Conservation (phyloP, 768 basidiomycete genomes). For the Rhizopogon vinicolor region DNA sequence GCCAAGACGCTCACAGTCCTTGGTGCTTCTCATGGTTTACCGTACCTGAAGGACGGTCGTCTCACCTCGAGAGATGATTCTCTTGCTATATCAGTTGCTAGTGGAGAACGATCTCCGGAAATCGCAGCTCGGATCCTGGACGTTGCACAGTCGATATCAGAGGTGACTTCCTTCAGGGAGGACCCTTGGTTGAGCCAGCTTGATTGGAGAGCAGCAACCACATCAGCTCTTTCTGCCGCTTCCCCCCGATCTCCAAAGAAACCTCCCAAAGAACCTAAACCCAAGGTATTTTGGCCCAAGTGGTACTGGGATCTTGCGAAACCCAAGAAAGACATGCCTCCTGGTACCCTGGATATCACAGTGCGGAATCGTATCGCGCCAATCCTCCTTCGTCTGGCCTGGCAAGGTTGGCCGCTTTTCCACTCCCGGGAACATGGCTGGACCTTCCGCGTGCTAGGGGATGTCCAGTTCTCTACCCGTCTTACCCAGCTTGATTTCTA, state of each 20-base stretch:
- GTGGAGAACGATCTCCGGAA: slow-evolving; percentile 33
- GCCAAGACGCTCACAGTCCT: slow-evolving; percentile 43
- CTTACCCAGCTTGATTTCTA: slow-evolving; percentile 50
- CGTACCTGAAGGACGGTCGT: slow-evolving; percentile 37
- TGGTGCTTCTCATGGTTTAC: slow-evolving; percentile 40
- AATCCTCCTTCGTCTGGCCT: slow-evolving; percentile 79
- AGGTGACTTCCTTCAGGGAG: slow-evolving; percentile 14
- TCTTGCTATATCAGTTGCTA: slow-evolving; percentile 44
- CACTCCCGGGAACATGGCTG: slow-evolving; percentile 87
- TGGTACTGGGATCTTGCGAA: slow-evolving; percentile 93
- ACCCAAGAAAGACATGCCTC: slow-evolving; percentile 61
- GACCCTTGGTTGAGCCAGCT: slow-evolving; percentile 64
- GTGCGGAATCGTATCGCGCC: slow-evolving; percentile 80
- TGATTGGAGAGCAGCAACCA: slow-evolving; percentile 46
- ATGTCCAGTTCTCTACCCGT: slow-evolving; percentile 41
- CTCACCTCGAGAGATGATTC: slow-evolving; percentile 38
- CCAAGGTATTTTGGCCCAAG: slow-evolving; percentile 77
- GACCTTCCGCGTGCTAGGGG: slow-evolving; percentile 73
- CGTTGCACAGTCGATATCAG: slow-evolving; percentile 35
- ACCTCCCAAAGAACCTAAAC: slow-evolving; percentile 30
- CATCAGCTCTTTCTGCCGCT: not conserved
- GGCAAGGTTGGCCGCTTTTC: slow-evolving; percentile 84
- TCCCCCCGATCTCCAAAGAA: slow-evolving; percentile 22
- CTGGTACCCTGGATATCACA: slow-evolving; percentile 80
- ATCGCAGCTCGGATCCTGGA: slow-evolving; percentile 32